Percentiles rank a stretch among this genome's conserved stretches.
Conservation (phyloP, 805 yeast genomes). For the Candida montana region DNA sequence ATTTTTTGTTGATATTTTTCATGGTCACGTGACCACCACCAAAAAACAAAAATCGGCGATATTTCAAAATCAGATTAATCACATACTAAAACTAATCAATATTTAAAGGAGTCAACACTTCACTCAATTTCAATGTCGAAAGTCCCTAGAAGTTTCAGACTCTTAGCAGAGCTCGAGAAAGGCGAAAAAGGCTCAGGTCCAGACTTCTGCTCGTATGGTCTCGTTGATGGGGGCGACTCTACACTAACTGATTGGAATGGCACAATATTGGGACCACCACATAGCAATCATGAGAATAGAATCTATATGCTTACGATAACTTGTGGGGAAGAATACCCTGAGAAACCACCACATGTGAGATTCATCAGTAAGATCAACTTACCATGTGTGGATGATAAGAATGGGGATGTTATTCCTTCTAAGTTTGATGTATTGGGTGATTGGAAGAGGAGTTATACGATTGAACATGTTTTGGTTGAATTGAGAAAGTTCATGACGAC, state of each 20-base stretch:
- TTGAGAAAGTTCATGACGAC: constrained; percentile 87
- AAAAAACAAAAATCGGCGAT: no score
- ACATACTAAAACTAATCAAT: no score
- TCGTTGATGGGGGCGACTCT: constrained; percentile 85
- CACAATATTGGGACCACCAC: constrained; percentile 96
- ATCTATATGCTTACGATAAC: constrained; percentile 78
- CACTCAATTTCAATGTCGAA: constrained; percentile 33
- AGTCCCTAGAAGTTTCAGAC: constrained; percentile 86
- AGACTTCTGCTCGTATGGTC: constrained; percentile 93
- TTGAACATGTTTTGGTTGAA: constrained; percentile 90
- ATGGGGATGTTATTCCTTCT: constrained; percentile 49
- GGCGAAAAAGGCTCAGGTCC: constrained; percentile 98
- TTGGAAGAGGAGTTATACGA: constrained; percentile 88
- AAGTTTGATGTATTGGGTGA: constrained; percentile 61
- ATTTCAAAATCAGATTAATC: no score
- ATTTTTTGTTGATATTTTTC: no score
- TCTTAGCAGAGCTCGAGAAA: constrained; percentile 92
- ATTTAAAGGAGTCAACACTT: no score
- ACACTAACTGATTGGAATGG: constrained; percentile 97
- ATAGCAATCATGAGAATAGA: constrained; percentile 83
- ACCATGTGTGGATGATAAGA: constrained; percentile 74
- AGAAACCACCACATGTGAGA: constrained; percentile 75
- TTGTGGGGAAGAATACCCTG: constrained; percentile 86
- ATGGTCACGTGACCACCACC: no score
- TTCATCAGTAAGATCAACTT: constrained; percentile 83